Conservation (phyloP, 768 basidiomycete genomes). For the Leccinum longicurvipes region DNA sequence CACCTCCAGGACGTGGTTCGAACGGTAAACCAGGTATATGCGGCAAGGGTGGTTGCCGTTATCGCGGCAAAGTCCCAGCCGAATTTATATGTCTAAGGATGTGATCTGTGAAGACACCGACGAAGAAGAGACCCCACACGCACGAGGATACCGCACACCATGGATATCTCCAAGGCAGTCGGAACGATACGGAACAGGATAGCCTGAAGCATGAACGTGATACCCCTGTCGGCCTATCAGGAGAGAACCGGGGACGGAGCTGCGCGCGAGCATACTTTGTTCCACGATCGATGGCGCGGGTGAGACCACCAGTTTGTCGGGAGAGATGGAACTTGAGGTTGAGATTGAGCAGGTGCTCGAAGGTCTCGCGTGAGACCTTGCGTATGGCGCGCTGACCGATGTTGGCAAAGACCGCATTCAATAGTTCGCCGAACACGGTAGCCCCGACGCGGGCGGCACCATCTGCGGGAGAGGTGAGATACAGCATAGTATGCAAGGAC, state of each 20-base stretch:
- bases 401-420: conserved; percentile 95
- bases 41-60: conserved; percentile 76
- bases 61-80: conserved; percentile 97
- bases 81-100: conserved; percentile 85
- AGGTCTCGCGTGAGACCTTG: conserved; percentile 93
- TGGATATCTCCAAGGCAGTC: conserved; percentile 91
- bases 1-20: conserved; percentile 95
- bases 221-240: conserved; percentile 58
- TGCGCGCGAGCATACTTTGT: conserved; percentile 67
- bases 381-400: conserved; percentile 94
- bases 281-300: conserved; percentile 94
- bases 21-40: conserved; percentile 97
- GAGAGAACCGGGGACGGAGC: background rate
- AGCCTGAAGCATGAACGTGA: conserved; percentile 90
- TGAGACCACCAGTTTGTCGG: conserved; percentile 93
- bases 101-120: background rate
- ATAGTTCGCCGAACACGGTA: conserved; percentile 83
- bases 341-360: conserved; percentile 87
- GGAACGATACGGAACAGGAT: conserved; percentile 94
- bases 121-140: conserved; percentile 21
- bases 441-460: conserved; percentile 88
- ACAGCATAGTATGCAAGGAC: background rate
- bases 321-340: conserved; percentile 91
- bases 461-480: conserved; percentile 46
- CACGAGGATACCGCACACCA: conserved; percentile 97